Base-by-base conservation (phyloP, 495 filamentous ascomycete species). In the Lasiosphaeria hispida region DNA sequence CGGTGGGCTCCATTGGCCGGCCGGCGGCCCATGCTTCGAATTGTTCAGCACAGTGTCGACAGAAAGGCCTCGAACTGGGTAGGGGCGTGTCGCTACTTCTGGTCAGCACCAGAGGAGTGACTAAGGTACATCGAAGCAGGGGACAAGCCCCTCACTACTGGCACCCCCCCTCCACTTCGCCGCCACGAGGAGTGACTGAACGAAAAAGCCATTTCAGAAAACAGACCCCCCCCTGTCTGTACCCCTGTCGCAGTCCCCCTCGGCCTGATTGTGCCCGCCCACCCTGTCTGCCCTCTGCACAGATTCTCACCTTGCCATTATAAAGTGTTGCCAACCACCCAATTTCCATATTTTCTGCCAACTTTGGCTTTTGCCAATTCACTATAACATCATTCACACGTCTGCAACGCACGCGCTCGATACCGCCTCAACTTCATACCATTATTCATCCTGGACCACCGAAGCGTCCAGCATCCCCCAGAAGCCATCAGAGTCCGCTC, bases 391-490 rank as follows among this genome's bases (percentile, higher is more conserved):
- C 14, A 30, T 34, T 37, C 37, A 35, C 48, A 11, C 18, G 48
- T 59, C 36, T 54, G 53, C 44, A 63, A 48, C 55, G 55, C 59
- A 53, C 55, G 61, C 54, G 48, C 61, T 52, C 59, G 55, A 55
- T 52, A 63, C 62, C 58, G 19, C 14, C 41, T 54, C 53, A 58
- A 58, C 55, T 53, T 54, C 60, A 63, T 5, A 33, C 53, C 37
- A 59, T 63, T 62, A 55, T 15, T 48, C 61, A 67, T 41, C 49
- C 67, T 68, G 69, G 69, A 66, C 60, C 65, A 13, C 34, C 43
- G 55, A 59, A 49, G 63, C 50, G 64, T 72, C 68, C 68, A 64
- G 69, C 42, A 40, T 13, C 10, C 58, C 64, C 65, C 60, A 69
- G 62, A 64, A 64, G 39, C 60, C 61, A 53, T 68, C 69, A 68